Conservation (phyloP, 129 eudicot genomes). For the Dittrichia graveolens region DNA sequence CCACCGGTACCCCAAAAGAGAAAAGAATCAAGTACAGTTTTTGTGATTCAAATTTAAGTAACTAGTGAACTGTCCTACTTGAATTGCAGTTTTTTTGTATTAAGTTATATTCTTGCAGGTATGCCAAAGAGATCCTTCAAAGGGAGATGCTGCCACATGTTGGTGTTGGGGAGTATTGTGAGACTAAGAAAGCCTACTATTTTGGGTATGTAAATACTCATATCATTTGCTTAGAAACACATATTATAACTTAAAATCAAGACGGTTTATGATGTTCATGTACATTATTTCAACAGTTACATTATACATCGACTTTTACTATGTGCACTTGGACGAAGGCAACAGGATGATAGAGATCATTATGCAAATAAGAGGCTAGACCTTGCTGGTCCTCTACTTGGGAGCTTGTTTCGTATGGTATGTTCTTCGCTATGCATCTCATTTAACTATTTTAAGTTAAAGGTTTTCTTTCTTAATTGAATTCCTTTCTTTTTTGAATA, state of each 20-base stretch:
- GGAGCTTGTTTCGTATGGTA: background rate
- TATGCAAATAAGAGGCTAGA: constrained; percentile 70
- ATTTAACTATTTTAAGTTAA: too few relatives aligned
- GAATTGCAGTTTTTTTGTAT: background rate
- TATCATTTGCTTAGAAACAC: background rate
- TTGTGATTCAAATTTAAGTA: too few relatives aligned
- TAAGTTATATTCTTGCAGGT: constrained; percentile 31
- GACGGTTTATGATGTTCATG: background rate
- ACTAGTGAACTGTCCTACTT: background rate
- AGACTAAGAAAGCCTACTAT: constrained; percentile 67
- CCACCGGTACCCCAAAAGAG: constrained; percentile 54
- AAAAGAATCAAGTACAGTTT: constrained; percentile 58
- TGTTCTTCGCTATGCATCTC: background rate
- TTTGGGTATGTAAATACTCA: constrained; percentile 46
- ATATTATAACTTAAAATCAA: background rate
- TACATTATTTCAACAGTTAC: constrained; percentile 34
- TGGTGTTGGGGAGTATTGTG: constrained; percentile 69
- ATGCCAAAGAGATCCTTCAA: constrained; percentile 70
- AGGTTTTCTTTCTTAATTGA: too few relatives aligned
- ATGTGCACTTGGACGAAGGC: constrained; percentile 69
- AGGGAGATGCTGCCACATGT: constrained; percentile 77
- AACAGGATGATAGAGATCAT: constrained; percentile 78
- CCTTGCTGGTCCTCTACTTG: constrained; percentile 69
- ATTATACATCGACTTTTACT: constrained; percentile 67
- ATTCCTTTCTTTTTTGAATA: constrained; percentile 15